phyloP scores from a whole-genome alignment of 1,284 basidiomycete species.

The Heliocybe sulcata region DNA sequence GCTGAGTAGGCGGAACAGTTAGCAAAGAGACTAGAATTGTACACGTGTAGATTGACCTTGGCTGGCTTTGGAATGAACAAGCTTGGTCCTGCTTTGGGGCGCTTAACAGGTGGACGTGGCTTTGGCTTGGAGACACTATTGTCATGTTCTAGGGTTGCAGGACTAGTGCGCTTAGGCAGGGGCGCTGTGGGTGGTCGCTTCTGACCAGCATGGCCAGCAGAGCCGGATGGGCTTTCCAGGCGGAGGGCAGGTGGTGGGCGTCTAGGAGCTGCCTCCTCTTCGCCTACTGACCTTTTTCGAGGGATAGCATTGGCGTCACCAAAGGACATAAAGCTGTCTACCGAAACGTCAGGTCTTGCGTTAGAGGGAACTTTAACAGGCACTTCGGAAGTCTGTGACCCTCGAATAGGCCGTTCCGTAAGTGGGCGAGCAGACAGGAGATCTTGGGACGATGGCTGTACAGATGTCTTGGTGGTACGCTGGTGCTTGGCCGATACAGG shows the following conservation, averaged over 20 bases:
- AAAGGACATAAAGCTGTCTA: neutral
- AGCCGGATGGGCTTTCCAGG: neutral
- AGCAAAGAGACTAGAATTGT: too few relatives aligned
- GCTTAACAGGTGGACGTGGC: slow-evolving; percentile 15
- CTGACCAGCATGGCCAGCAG: slow-evolving; percentile 4
- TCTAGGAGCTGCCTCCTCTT: neutral
- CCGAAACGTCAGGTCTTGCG: too few relatives aligned
- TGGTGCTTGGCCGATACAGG: slow-evolving; percentile 4
- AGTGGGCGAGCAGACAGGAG: neutral
- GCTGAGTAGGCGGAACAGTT: too few relatives aligned
- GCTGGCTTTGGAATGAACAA: slow-evolving; percentile 22
- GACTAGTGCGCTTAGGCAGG: neutral
- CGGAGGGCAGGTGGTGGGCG: neutral
- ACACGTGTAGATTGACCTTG: slow-evolving; percentile 10
- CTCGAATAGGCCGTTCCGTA: neutral
- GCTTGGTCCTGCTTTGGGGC: slow-evolving; percentile 19
- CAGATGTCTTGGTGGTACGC: slow-evolving; percentile 10
- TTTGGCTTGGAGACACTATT: slow-evolving; percentile 11
- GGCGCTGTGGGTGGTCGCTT: slow-evolving; percentile 11
- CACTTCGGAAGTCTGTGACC: neutral
- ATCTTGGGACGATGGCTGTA: slow-evolving; percentile 14
- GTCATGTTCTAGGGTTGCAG: slow-evolving; percentile 1
- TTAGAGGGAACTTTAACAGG: too few relatives aligned
- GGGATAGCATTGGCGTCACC: neutral
- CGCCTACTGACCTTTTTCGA: neutral